Evolutionary conservation across 2,329 filamentous ascomycete genomes (phyloP).

Genomic region (Alternaria sp.): DNA sequence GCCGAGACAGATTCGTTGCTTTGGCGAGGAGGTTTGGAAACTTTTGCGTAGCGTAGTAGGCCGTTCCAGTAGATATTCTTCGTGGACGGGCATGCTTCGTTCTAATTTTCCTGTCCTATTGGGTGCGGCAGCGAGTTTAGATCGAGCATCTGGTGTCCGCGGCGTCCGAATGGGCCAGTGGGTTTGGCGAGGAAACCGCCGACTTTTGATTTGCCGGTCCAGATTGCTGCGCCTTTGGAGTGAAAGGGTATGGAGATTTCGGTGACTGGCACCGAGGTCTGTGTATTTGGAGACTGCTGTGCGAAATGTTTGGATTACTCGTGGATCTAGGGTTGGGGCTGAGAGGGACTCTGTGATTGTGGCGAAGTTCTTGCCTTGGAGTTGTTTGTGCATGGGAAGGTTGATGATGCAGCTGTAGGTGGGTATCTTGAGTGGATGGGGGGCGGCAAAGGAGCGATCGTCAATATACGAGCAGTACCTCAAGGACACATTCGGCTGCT

Average conservation of each 20-base stretch:
- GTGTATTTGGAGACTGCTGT: conserved; percentile 54
- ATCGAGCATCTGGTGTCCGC: conserved; percentile 61
- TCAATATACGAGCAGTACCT: conserved; percentile 61
- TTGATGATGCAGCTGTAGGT: conserved; percentile 37
- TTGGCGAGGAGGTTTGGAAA: conserved; percentile 61
- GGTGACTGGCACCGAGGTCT: conserved; percentile 60
- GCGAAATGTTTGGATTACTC: conserved; percentile 55
- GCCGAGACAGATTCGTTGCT: conserved; percentile 59
- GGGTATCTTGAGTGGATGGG: conserved; percentile 36
- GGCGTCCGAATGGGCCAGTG: conserved; percentile 54
- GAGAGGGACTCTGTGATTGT: conserved; percentile 44
- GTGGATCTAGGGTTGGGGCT: conserved; percentile 48
- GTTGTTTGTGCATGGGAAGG: conserved; percentile 24
- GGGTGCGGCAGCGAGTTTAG: conserved; percentile 60
- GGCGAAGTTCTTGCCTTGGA: conserved; percentile 42
- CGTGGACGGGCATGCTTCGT: conserved; percentile 60
- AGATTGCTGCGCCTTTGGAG: conserved; percentile 59
- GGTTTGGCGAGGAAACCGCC: conserved; percentile 57
- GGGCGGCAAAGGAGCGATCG: conserved; percentile 49
- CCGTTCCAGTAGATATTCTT: conserved; percentile 66
- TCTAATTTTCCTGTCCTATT: conserved; percentile 59
- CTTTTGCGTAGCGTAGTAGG: conserved; percentile 54
- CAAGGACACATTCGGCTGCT: conserved; percentile 62
- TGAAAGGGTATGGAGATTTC: conserved; percentile 63
- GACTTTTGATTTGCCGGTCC: conserved; percentile 57